These are phyloP conservation scores for Gossypium rotundifolium DNA, from an alignment of 345 rosid genomes.

Conservation along the genomic window DNA sequence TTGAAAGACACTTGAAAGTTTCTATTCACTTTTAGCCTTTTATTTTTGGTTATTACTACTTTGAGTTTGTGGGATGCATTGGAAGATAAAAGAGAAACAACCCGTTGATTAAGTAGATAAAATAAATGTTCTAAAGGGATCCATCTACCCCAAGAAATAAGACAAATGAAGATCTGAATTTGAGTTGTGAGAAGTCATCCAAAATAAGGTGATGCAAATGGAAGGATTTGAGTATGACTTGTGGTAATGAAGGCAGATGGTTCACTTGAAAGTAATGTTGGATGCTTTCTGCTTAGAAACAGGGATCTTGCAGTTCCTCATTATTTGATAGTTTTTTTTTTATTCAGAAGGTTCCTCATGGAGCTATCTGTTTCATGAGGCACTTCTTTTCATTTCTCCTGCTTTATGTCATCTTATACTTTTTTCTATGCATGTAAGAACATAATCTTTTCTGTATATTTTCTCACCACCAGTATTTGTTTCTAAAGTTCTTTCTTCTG, in stretches of 20 bases:
- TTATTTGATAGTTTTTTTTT: no score
- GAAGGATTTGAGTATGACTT: background rate
- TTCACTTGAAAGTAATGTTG: background rate
- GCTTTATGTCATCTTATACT: background rate
- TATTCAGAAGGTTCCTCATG: background rate
- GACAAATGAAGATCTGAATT: background rate
- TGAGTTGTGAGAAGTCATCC: background rate
- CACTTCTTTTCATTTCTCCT: background rate
- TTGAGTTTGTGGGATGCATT: background rate
- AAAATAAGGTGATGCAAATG: background rate
- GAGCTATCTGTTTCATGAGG: background rate
- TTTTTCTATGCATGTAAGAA: background rate
- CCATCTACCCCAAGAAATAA: background rate
- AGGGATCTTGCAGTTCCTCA: background rate
- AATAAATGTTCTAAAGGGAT: background rate
- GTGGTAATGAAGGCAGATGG: background rate
- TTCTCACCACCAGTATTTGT: background rate
- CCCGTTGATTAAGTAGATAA: background rate
- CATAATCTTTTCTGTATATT: background rate
- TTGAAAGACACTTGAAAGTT: background rate
- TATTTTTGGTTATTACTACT: background rate
- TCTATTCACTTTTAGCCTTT: background rate
- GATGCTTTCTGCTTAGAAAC: background rate
- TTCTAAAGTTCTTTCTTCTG: background rate
- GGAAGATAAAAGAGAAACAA: background rate